Percentiles rank a stretch among this genome's conserved stretches.
phyloP scores from a whole-genome alignment of 2,329 filamentous ascomycete genomes.

The Colletotrichum sp. region DNA sequence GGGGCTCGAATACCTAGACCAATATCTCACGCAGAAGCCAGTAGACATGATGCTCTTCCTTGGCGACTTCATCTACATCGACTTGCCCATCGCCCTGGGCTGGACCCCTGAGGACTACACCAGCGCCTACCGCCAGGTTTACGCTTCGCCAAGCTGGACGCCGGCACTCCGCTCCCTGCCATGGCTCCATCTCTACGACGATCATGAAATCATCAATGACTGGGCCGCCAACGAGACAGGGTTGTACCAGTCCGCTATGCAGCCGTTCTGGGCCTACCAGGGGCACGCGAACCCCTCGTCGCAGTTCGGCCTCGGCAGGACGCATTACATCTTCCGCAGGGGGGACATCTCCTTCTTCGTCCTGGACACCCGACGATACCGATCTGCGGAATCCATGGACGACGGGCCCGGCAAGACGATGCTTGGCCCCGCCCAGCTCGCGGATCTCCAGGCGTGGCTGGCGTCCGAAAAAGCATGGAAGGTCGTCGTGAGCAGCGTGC shows the following conservation, averaged over 20 bases:
- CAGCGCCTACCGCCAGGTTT: slow-evolving; percentile 64
- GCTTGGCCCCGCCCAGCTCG: slow-evolving; percentile 63
- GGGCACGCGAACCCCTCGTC: slow-evolving; percentile 65
- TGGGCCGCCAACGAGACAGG: slow-evolving; percentile 69
- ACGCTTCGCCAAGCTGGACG: slow-evolving; percentile 69
- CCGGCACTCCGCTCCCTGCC: slow-evolving; percentile 49
- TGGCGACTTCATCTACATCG: slow-evolving; percentile 66
- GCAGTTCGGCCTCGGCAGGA: slow-evolving; percentile 45
- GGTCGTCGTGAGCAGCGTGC: slow-evolving; percentile 68
- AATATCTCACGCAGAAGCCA: background rate
- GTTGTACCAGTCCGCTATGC: slow-evolving; percentile 65
- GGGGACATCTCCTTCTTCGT: slow-evolving; percentile 72
- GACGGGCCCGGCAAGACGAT: slow-evolving; percentile 54
- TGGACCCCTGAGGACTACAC: slow-evolving; percentile 22
- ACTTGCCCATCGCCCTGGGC: slow-evolving; percentile 47
- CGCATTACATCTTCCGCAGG: slow-evolving; percentile 69
- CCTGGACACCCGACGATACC: slow-evolving; percentile 67
- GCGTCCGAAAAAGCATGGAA: slow-evolving; percentile 55
- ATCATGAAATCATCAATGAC: slow-evolving; percentile 75
- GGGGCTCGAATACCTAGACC: slow-evolving; percentile 54
- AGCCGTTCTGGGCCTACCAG: slow-evolving; percentile 70
- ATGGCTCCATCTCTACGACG: slow-evolving; percentile 74
- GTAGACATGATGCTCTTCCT: slow-evolving; percentile 58
- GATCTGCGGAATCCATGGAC: slow-evolving; percentile 43
- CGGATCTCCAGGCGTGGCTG: slow-evolving; percentile 65